Conservation (phyloP, 768 basidiomycete genomes). For the Rickenella mellea region DNA sequence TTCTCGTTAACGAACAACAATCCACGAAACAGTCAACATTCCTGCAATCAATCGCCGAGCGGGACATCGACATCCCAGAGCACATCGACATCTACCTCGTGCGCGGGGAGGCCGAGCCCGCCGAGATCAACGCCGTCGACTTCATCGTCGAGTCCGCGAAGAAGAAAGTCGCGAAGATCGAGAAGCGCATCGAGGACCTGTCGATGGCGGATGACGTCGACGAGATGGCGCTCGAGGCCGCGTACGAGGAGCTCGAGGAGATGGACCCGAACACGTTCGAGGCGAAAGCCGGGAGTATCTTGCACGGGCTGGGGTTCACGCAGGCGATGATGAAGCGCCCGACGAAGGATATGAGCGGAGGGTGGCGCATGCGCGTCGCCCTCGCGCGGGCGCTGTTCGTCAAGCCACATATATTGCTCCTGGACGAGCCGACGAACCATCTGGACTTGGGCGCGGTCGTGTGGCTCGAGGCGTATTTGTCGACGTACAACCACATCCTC, state of each 20-base stretch:
- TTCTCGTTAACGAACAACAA: neutral
- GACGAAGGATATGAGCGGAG: slow-evolving; percentile 49
- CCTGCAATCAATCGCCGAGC: slow-evolving; percentile 37
- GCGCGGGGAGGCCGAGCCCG: slow-evolving; percentile 38
- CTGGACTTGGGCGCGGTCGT: slow-evolving; percentile 44
- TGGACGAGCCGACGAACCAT: slow-evolving; percentile 16
- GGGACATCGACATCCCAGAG: slow-evolving; percentile 42
- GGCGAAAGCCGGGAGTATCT: slow-evolving; percentile 40
- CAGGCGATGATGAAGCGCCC: slow-evolving; percentile 38
- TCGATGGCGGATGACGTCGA: slow-evolving; percentile 37
- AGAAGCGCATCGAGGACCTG: slow-evolving; percentile 40
- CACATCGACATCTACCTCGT: slow-evolving; percentile 51
- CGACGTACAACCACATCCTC: slow-evolving; percentile 45
- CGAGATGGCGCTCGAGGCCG: slow-evolving; percentile 35
- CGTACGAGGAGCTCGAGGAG: slow-evolving; percentile 45
- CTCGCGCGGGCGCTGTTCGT: slow-evolving; percentile 41
- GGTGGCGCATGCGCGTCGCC: slow-evolving; percentile 46
- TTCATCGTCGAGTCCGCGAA: slow-evolving; percentile 40
- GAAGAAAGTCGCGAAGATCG: slow-evolving; percentile 40
- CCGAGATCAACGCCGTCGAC: slow-evolving; percentile 39
- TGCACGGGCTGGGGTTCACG: slow-evolving; percentile 41
- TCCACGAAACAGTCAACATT: slow-evolving; percentile 34
- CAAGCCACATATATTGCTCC: slow-evolving; percentile 39
- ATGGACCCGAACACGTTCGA: slow-evolving; percentile 44
- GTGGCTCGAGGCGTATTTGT: slow-evolving; percentile 45